Conservation (phyloP, 768 basidiomycete species). For the Pleurotus tuber-regium region DNA sequence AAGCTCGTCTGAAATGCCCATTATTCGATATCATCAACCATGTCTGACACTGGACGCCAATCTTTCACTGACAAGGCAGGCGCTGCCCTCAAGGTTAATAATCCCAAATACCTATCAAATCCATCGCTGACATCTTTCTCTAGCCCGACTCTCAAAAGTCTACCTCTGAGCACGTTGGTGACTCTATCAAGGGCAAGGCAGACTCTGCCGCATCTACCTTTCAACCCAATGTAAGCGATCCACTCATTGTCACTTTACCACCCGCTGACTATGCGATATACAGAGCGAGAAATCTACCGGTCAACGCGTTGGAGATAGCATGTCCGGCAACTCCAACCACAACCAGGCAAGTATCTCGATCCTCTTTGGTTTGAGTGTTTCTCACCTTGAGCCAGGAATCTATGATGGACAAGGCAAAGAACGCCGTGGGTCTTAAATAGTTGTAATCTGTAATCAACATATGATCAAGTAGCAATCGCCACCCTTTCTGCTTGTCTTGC, state of each 20-base stretch:
- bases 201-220: constrained; percentile 47
- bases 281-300: constrained; percentile 51
- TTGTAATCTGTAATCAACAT: too few species aligned
- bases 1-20: background rate
- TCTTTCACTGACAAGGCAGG: constrained; percentile 56
- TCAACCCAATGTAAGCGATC: constrained; percentile 43
- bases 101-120: too few species aligned
- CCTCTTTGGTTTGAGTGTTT: background rate
- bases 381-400: constrained; percentile 27
- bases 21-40: constrained; percentile 16
- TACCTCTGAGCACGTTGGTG: constrained; percentile 47
- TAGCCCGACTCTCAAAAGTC: constrained; percentile 64
- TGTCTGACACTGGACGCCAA: constrained; percentile 59
- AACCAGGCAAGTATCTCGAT: constrained; percentile 29
- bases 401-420: constrained; percentile 50
- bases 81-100: constrained; percentile 52
- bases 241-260: background rate
- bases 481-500: too few species aligned
- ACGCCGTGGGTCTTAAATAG: constrained; percentile 51
- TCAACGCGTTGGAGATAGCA: constrained; percentile 47
- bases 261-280: background rate
- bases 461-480: too few species aligned
- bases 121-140: too few species aligned
- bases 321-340: constrained; percentile 47
- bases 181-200: constrained; percentile 43